Evolutionary conservation across 2,329 filamentous ascomycete genomes (phyloP).

Genomic region (Stromatinia cepivora): DNA sequence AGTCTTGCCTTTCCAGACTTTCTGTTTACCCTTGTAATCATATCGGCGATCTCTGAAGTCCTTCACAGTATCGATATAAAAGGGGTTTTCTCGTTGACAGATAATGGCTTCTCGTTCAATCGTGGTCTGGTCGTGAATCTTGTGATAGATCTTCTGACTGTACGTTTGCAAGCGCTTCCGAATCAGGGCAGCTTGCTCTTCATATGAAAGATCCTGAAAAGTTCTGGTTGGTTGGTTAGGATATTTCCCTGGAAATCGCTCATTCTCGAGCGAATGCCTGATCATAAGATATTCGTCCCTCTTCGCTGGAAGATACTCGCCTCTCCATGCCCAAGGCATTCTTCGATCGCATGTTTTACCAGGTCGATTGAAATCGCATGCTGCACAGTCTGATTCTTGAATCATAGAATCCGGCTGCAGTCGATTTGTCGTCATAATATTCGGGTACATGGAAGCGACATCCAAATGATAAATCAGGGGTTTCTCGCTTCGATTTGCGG

Average conservation of each 20-base stretch:
- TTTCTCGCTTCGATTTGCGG: constrained; percentile 78
- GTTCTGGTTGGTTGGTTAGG: constrained; percentile 68
- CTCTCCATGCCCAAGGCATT: constrained; percentile 96
- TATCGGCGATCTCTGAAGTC: constrained; percentile 97
- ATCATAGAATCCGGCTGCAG: constrained; percentile 99
- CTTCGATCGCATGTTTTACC: constrained; percentile 96
- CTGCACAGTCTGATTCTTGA: constrained; percentile 89
- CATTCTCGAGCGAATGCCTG: constrained; percentile 83
- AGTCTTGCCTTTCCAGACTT: constrained; percentile 97
- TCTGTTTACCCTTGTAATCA: constrained; percentile 97
- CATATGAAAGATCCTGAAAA: constrained; percentile 77
- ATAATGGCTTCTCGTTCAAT: constrained; percentile 96
- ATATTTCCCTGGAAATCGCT: constrained; percentile 80
- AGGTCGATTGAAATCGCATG: constrained; percentile 96
- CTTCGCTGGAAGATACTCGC: constrained; percentile 94
- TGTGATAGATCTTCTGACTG: constrained; percentile 99
- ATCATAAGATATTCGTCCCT: constrained; percentile 99
- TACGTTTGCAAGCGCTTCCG: constrained; percentile 89
- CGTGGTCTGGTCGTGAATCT: constrained; percentile 92
- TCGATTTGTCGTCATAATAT: constrained; percentile 99
- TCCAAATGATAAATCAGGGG: constrained; percentile 97
- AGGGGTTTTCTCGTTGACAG: constrained; percentile 95
- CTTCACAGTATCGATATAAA: constrained; percentile 95
- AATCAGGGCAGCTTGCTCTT: constrained; percentile 78
- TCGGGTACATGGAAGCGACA: constrained; percentile 99